Conservation (phyloP, 768 basidiomycete genomes). For the Auricularia sp. region DNA sequence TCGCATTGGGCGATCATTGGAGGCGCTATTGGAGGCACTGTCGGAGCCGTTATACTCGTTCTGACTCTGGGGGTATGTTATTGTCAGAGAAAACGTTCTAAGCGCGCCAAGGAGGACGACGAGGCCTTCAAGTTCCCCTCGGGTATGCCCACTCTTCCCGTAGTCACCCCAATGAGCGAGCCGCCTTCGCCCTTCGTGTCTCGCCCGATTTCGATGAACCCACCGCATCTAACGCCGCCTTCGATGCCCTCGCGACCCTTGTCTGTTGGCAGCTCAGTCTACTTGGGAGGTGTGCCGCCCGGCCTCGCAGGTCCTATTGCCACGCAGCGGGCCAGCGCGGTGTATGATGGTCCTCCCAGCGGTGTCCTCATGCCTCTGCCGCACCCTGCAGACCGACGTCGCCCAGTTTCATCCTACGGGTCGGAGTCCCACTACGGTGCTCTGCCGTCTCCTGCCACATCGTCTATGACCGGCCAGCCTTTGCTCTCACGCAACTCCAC, state of each 20-base stretch:
- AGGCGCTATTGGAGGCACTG: conserved; percentile 5
- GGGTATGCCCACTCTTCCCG: neutral
- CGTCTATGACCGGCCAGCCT: neutral
- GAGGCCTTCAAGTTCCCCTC: neutral
- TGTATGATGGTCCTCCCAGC: too few relatives aligned
- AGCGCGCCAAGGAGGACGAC: neutral
- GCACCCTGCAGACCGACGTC: neutral
- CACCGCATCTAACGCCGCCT: neutral
- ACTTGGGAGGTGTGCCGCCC: too few relatives aligned
- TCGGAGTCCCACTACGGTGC: neutral
- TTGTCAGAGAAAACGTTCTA: neutral
- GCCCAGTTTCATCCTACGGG: neutral
- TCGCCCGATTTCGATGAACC: neutral
- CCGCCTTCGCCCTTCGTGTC: neutral
- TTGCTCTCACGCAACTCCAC: neutral
- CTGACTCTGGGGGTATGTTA: neutral
- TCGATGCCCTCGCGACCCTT: neutral
- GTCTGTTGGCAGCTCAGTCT: neutral
- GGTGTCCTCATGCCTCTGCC: neutral
- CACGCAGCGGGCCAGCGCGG: too few relatives aligned
- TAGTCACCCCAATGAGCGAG: neutral
- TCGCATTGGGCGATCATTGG: neutral
- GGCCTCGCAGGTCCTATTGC: too few relatives aligned
- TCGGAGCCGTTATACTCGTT: neutral
- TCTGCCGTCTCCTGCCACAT: neutral